Percentiles rank a stretch among this genome's conserved stretches.
Evolutionary conservation across 805 yeast genomes (phyloP).

Genomic region (Pichia eremophila): DNA sequence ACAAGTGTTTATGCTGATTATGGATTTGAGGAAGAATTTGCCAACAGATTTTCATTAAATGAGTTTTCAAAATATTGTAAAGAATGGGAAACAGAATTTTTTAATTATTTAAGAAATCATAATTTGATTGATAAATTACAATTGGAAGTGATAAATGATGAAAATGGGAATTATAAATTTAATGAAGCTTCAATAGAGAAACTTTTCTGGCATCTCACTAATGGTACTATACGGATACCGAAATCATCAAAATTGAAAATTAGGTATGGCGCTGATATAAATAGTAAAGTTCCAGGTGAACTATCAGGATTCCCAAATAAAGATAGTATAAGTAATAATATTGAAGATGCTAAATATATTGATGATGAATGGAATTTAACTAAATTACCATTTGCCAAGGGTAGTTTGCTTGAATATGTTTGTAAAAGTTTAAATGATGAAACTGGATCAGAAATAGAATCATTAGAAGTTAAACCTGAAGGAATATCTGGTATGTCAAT

Average conservation of each 20-base stretch:
- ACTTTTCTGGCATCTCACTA: slow-evolving; percentile 52
- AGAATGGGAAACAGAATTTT: slow-evolving; percentile 31
- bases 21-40: slow-evolving; percentile 65
- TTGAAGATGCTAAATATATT: slow-evolving; percentile 26
- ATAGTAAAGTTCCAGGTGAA: slow-evolving; percentile 53
- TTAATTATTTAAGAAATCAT: not conserved
- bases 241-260: slow-evolving; percentile 45
- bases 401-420: slow-evolving; percentile 60
- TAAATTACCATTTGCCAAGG: slow-evolving; percentile 57
- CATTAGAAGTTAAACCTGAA: slow-evolving; percentile 20
- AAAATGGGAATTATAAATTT: slow-evolving; percentile 23
- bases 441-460: not conserved
- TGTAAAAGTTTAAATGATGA: slow-evolving; percentile 2
- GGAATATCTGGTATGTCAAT: slow-evolving; percentile 87
- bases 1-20: slow-evolving; percentile 53
- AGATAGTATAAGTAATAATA: slow-evolving; percentile 18
- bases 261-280: slow-evolving; percentile 81
- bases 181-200: slow-evolving; percentile 41
- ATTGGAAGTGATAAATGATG: not conserved
- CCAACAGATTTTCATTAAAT: slow-evolving; percentile 36
- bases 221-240: slow-evolving; percentile 8
- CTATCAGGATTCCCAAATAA: slow-evolving; percentile 63
- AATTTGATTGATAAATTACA: slow-evolving; percentile 11
- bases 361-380: slow-evolving; percentile 71
- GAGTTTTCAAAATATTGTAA: slow-evolving; percentile 53